These are phyloP conservation scores for Chaetomiaceae sp. DNA, from an alignment of 2,329 filamentous ascomycete genomes.

Conservation along the genomic window DNA sequence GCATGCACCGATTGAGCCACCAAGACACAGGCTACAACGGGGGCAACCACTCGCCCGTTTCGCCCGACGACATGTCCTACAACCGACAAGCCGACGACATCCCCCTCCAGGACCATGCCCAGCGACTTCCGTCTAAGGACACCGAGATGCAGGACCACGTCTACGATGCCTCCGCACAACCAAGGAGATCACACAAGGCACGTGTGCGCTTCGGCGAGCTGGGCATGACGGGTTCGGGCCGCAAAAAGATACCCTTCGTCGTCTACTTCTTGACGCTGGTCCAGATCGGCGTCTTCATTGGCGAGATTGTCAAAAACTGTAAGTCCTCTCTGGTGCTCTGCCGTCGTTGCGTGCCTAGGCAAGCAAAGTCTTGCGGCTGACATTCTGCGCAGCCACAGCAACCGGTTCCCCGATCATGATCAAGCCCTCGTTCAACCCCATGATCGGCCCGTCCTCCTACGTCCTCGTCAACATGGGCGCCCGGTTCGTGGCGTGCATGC, in stretches of 20 bases:
- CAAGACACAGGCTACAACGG: constrained; percentile 58
- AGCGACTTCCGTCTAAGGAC: constrained; percentile 41
- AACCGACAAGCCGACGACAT: constrained; percentile 47
- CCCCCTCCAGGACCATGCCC: constrained; percentile 41
- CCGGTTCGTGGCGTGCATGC: constrained; percentile 91
- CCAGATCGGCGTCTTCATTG: constrained; percentile 83
- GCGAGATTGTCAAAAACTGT: constrained; percentile 81
- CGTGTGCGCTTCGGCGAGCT: constrained; percentile 54
- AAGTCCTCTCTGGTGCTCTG: constrained; percentile 30
- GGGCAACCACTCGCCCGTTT: constrained; percentile 36
- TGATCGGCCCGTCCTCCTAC: constrained; percentile 90
- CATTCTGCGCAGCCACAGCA: constrained; percentile 51
- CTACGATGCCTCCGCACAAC: constrained; percentile 47
- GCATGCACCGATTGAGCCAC: constrained; percentile 40
- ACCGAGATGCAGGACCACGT: constrained; percentile 52
- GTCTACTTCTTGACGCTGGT: constrained; percentile 73
- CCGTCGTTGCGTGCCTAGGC: no score
- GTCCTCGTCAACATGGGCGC: constrained; percentile 97
- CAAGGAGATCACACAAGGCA: constrained; percentile 36
- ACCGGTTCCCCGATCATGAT: constrained; percentile 76
- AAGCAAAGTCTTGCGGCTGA: neutral
- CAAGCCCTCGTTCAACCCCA: constrained; percentile 85
- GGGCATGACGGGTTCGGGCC: constrained; percentile 53
- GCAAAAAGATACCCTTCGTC: constrained; percentile 66
- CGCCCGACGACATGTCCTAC: constrained; percentile 33